These are phyloP conservation scores for Mesostigma viride DNA, from an alignment of 139 green algal genomes.

Conservation along the genomic window DNA sequence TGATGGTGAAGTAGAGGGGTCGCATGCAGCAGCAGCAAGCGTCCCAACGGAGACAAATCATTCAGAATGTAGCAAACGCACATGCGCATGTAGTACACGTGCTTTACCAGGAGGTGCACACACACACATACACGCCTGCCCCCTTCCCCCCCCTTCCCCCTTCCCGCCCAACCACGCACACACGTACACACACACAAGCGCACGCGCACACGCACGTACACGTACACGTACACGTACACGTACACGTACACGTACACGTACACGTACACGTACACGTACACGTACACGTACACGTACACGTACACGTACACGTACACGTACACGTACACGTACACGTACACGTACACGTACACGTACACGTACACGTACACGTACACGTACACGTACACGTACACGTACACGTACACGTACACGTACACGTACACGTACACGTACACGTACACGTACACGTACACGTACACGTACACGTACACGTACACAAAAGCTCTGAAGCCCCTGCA, in stretches of 20 bases:
- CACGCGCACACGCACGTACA: not conserved
- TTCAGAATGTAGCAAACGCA: not conserved
- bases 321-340: conserved; percentile 2
- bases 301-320: conserved; percentile 3
- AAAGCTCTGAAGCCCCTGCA: too few species aligned
- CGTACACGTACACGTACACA: not conserved
- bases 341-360: conserved; percentile 2
- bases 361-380: conserved; percentile 3
- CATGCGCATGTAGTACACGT: not conserved
- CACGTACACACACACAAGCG: not conserved
- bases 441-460: conserved; percentile 2
- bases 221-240: conserved; percentile 2
- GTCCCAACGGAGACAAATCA: too few species aligned
- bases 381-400: not conserved
- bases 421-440: conserved; percentile 1
- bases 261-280: conserved; percentile 1
- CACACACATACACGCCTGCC: too few species aligned
- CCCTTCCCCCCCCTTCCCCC: too few species aligned
- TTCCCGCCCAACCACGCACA: too few species aligned
- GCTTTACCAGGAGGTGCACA: not conserved
- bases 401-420: not conserved
- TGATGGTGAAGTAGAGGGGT: too few species aligned
- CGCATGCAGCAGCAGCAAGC: too few species aligned
- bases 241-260: conserved; percentile 1
- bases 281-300: conserved; percentile 2